Percentiles rank a stretch among this genome's conserved stretches.
These are phyloP conservation scores for Penicillium oxalicum DNA, from an alignment of 2,329 filamentous ascomycete species.

Conservation along the genomic window DNA sequence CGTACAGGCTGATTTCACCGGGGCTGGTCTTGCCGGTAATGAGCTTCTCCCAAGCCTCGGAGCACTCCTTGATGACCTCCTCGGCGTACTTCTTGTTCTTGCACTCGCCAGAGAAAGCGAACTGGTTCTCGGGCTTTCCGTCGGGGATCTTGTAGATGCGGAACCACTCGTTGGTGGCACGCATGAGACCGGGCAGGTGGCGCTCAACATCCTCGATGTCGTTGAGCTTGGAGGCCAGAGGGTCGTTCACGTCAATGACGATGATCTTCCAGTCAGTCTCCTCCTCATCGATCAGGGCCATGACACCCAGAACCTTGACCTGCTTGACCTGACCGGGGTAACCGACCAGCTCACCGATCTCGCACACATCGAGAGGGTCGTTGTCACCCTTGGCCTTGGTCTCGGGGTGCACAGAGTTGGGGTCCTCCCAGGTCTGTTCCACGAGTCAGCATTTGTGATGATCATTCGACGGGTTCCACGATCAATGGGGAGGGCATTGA, in stretches of 20 bases:
- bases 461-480: too few relatives aligned
- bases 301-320: conserved; percentile 98
- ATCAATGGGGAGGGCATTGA: too few relatives aligned
- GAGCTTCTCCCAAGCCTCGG: conserved; percentile 94
- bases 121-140: conserved; percentile 99
- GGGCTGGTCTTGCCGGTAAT: conserved; percentile 80
- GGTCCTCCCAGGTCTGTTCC: conserved; percentile 93
- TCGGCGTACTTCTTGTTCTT: conserved; percentile 99
- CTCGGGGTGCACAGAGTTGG: conserved; percentile 90
- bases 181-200: conserved; percentile 91
- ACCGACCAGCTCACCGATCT: conserved; percentile 96
- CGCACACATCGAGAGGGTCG: conserved; percentile 97
- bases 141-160: conserved; percentile 99
- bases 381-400: conserved; percentile 99
- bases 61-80: conserved; percentile 92
- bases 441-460: background rate
- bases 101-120: conserved; percentile 99
- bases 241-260: conserved; percentile 97
- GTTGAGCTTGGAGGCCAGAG: conserved; percentile 91
- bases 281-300: conserved; percentile 98
- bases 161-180: conserved; percentile 99
- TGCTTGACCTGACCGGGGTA: conserved; percentile 97
- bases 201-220: conserved; percentile 98
- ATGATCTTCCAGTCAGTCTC: conserved; percentile 99
- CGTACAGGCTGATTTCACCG: conserved; percentile 77